Evolutionary conservation across 179 eudicot genomes (phyloP).

Genomic region (Beta lomatogona): DNA sequence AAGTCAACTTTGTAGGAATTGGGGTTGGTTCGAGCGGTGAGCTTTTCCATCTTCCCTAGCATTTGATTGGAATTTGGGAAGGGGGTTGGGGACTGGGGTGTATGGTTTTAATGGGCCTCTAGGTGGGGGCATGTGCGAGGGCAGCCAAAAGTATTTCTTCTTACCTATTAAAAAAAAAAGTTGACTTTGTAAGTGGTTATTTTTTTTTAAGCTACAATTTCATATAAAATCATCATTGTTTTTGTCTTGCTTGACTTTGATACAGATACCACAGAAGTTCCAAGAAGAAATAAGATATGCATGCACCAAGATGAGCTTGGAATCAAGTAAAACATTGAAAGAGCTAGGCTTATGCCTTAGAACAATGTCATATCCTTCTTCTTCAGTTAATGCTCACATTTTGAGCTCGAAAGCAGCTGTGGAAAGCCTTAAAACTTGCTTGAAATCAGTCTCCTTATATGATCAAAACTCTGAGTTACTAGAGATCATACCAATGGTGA

Average conservation of each 20-base stretch:
- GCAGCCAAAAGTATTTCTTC: too few species aligned
- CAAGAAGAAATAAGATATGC: constrained; percentile 39
- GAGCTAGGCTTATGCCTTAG: constrained; percentile 46
- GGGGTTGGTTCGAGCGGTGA: too few species aligned
- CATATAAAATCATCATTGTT: not conserved
- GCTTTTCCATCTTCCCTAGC: too few species aligned
- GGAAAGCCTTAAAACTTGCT: constrained; percentile 38
- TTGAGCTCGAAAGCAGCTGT: constrained; percentile 43
- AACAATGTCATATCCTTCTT: constrained; percentile 40
- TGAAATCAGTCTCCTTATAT: constrained; percentile 32
- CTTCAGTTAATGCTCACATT: constrained; percentile 36
- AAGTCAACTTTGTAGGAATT: too few species aligned
- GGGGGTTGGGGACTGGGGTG: too few species aligned
- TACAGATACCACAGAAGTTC: constrained; percentile 41
- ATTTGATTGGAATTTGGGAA: too few species aligned
- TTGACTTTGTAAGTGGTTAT: too few species aligned
- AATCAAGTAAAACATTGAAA: constrained; percentile 46
- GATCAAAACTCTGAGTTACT: constrained; percentile 30
- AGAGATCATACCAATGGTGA: constrained; percentile 40
- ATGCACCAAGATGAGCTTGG: constrained; percentile 46
- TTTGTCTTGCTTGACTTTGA: not conserved
- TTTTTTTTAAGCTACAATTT: too few species aligned
- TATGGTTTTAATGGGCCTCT: too few species aligned
- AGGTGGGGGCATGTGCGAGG: too few species aligned
- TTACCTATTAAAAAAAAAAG: too few species aligned